Evolutionary conservation across 345 rosid genomes (phyloP).

Genomic region (Populus euphratica): DNA sequence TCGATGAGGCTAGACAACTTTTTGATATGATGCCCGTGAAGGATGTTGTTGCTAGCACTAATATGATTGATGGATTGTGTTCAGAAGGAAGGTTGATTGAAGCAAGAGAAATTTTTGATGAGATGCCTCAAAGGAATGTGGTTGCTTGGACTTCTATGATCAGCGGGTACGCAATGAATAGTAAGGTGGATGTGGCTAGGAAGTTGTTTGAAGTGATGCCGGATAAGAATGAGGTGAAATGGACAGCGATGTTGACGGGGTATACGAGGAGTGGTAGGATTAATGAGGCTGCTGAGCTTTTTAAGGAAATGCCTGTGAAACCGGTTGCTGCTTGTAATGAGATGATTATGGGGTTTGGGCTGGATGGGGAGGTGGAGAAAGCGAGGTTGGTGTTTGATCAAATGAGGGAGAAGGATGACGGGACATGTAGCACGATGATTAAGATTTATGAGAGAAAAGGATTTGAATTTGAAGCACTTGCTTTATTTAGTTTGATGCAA

Average conservation of each 20-base stretch:
- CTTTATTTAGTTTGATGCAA: conserved; percentile 62
- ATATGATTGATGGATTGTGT: conserved; percentile 72
- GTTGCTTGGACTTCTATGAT: conserved; percentile 78
- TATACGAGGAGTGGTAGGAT: conserved; percentile 64
- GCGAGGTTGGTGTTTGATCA: conserved; percentile 51
- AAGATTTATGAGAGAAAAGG: conserved; percentile 70
- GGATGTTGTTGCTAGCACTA: conserved; percentile 77
- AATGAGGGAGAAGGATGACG: conserved; percentile 59
- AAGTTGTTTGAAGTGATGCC: conserved; percentile 89
- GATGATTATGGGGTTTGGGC: conserved; percentile 67
- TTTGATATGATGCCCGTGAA: conserved; percentile 68
- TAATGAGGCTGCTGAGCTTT: conserved; percentile 57
- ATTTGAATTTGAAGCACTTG: conserved; percentile 60
- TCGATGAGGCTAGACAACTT: conserved; percentile 55
- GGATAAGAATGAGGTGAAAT: conserved; percentile 68
- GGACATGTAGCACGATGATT: conserved; percentile 67
- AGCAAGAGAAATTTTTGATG: conserved; percentile 69
- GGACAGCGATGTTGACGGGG: conserved; percentile 82
- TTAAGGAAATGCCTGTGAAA: conserved; percentile 58
- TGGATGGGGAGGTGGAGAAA: conserved; percentile 48
- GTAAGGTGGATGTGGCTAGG: conserved; percentile 67
- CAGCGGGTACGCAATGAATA: conserved; percentile 59
- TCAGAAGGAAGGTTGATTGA: conserved; percentile 51
- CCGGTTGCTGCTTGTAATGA: conserved; percentile 57
- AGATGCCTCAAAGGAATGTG: conserved; percentile 62